Evolutionary conservation across 2,329 filamentous ascomycete species (phyloP), one percentile per base, ranked within the genome.

Genomic region (Pseudogymnoascus sp.): DNA sequence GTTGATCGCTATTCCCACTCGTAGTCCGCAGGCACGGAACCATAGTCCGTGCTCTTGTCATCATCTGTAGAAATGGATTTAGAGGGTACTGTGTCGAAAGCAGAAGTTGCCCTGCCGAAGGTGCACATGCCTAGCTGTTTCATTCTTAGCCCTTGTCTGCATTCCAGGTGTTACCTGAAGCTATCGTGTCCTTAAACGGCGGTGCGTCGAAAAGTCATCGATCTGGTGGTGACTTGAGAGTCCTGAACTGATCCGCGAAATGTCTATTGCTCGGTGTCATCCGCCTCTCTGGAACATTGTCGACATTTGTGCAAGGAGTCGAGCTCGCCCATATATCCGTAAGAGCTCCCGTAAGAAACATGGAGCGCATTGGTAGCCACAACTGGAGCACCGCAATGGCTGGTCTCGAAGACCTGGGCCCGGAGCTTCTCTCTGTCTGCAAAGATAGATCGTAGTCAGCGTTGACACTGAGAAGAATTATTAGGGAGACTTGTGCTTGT

Each of bases 401-500:
- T 61, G 60, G 46, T 43, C 60, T 61, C 16, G 60, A 62, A 40
- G 40, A 35, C 22, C 40, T 62, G n/a, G 38, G 19, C 19, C 19
- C 1, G 19, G 19, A 19, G 19, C 11, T n/a, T 37, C 35, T n/a
- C 41, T 59, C 41, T 59, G 33, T 43, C 40, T 59, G 12, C 35
- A 37, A 14, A 37, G 28, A 37, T 37, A 41, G 31, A 35, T 61
- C 28, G 22, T 43, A 5, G 43, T 31, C 16, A 46, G 31, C 31
- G 62, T 56, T 12, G 59, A 12, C 35, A 60, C 41, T 43, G 10
- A 59, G 3, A 53, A 50, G 35, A 6, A 50, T 62, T 41, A 62
- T 60, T 64, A 1, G 43, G 46, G 46, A 62, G 46, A 62, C 31
- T 64, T 62, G 22, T 64, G n/a, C 62, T 46, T 46, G 14, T 64